A percentile compares a stretch with the other conserved stretches of the same genome.
These are phyloP conservation scores for Puccinia sorghi DNA, from an alignment of 1,284 basidiomycete genomes.

Conservation along the genomic window DNA sequence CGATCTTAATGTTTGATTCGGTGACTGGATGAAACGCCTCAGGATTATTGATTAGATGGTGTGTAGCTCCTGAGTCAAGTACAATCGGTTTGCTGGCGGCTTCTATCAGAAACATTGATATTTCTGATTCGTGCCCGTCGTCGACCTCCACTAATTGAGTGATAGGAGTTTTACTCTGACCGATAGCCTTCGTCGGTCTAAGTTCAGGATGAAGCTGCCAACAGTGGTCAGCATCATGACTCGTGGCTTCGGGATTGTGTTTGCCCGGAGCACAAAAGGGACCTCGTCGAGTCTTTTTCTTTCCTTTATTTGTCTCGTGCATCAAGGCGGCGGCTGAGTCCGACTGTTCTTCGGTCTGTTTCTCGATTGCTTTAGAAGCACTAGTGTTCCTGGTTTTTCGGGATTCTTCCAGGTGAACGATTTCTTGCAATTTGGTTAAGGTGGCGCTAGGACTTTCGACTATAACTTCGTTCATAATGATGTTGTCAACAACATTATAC, in stretches of 20 bases:
- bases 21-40: not conserved
- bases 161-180: not conserved
- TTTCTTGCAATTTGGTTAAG: too few species aligned
- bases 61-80: not conserved
- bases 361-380: not conserved
- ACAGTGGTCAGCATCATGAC: not conserved
- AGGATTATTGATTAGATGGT: constrained; percentile 10
- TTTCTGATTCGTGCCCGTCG: not conserved
- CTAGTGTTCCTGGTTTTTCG: not conserved
- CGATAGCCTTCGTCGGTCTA: not conserved
- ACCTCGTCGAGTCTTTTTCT: not conserved
- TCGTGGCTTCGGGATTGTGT: not conserved
- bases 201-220: not conserved
- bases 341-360: too few species aligned
- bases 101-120: not conserved
- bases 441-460: too few species aligned
- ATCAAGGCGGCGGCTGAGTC: not conserved
- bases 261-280: not conserved
- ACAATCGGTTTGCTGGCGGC: not conserved
- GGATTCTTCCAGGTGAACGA: too few species aligned
- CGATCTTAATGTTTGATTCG: not conserved
- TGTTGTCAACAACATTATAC: not conserved
- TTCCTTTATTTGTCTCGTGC: not conserved
- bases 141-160: not conserved
- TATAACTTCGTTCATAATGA: constrained; percentile 2